Evolutionary conservation across 805 yeast genomes (phyloP).

Genomic region (Phaffomyces thermotolerans): DNA sequence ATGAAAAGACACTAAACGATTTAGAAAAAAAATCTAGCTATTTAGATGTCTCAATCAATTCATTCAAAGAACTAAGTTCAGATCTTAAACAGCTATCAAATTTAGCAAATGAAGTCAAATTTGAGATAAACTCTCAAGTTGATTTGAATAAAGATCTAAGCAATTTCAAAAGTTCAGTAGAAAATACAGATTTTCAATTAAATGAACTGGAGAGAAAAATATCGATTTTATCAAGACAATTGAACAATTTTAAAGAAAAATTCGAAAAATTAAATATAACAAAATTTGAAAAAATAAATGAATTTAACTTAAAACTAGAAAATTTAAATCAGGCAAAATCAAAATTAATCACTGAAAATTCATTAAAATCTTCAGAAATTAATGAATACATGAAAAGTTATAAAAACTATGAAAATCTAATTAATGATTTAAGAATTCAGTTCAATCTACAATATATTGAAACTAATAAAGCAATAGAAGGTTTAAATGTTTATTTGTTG

Average conservation of each 20-base stretch:
- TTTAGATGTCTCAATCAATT: slow-evolving; percentile 46
- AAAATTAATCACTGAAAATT: slow-evolving; percentile 31
- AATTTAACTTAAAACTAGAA: slow-evolving; percentile 29
- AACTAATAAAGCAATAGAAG: slow-evolving; percentile 25
- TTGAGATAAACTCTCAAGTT: slow-evolving; percentile 15
- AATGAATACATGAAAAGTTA: slow-evolving; percentile 28
- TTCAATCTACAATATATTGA: slow-evolving; percentile 35
- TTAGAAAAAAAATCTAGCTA: slow-evolving; percentile 45
- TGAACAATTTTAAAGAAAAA: slow-evolving; percentile 35
- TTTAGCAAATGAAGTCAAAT: slow-evolving; percentile 16
- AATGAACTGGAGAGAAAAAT: slow-evolving; percentile 30
- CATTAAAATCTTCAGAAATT: slow-evolving; percentile 31
- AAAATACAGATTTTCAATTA: slow-evolving; percentile 17
- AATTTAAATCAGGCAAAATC: slow-evolving; percentile 31
- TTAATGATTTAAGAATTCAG: slow-evolving; percentile 25
- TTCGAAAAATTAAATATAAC: slow-evolving; percentile 30
- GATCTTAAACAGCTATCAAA: slow-evolving; percentile 18
- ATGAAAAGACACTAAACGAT: slow-evolving; percentile 30
- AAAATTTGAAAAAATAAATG: slow-evolving; percentile 29
- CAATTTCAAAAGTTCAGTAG: slow-evolving; percentile 13
- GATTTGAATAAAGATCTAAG: slow-evolving; percentile 9
- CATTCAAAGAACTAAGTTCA: slow-evolving; percentile 35
- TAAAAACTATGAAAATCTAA: slow-evolving; percentile 31
- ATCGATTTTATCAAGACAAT: slow-evolving; percentile 32
- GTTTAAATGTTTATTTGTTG: slow-evolving; percentile 19